phyloP scores from a whole-genome alignment of 768 basidiomycete species.

The Suillus brevipes region DNA sequence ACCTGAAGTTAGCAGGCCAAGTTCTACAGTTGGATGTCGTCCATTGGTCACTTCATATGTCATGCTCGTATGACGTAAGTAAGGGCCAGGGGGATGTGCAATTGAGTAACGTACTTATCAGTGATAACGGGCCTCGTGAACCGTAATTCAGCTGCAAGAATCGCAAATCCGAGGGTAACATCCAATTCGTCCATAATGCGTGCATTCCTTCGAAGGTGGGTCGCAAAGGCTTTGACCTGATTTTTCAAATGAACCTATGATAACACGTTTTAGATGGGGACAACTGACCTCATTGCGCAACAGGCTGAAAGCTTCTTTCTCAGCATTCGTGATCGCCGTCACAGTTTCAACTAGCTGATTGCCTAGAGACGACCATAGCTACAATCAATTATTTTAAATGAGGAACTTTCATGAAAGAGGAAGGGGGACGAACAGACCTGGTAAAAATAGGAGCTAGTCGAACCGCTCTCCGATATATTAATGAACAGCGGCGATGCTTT shows the following conservation, averaged over 20 bases:
- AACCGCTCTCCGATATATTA: conserved; percentile 57
- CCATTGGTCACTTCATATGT: conserved; percentile 74
- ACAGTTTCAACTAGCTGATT: conserved; percentile 60
- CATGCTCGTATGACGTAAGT: conserved; percentile 34
- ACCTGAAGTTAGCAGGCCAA: conserved; percentile 72
- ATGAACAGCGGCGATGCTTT: conserved; percentile 53
- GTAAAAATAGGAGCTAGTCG: conserved; percentile 70
- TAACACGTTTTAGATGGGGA: background rate
- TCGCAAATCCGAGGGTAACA: conserved; percentile 77
- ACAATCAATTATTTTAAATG: background rate
- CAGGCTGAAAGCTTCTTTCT: conserved; percentile 71
- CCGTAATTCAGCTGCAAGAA: conserved; percentile 73
- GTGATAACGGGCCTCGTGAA: conserved; percentile 71
- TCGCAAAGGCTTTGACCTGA: conserved; percentile 63
- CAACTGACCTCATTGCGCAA: conserved; percentile 62
- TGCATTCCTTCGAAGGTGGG: conserved; percentile 68
- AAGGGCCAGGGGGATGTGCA: background rate
- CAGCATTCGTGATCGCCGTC: conserved; percentile 50
- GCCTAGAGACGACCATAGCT: conserved; percentile 82
- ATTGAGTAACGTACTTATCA: conserved; percentile 55
- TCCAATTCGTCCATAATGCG: conserved; percentile 86
- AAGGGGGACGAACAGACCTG: conserved; percentile 39
- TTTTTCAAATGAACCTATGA: conserved; percentile 6
- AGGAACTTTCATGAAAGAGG: conserved; percentile 1
- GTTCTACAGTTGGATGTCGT: conserved; percentile 91